These are phyloP conservation scores for Dioscorea cayenensis DNA, from an alignment of 116 monocot genomes.

Conservation along the genomic window DNA sequence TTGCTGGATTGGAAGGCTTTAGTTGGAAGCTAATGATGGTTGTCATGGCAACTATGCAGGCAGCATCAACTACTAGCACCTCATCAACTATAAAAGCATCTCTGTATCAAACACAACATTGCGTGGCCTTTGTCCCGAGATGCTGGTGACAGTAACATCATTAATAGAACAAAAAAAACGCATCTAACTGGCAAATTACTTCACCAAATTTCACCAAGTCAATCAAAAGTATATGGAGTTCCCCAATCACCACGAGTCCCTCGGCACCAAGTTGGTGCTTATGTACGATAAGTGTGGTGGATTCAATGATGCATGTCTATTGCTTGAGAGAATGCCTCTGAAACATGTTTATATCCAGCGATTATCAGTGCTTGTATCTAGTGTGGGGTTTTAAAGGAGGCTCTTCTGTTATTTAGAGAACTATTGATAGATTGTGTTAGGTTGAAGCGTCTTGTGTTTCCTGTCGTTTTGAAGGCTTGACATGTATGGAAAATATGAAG, in stretches of 20 bases:
- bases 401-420: conserved; percentile 3
- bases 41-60: too few species aligned
- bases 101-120: too few species aligned
- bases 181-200: too few species aligned
- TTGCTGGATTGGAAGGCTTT: too few species aligned
- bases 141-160: too few species aligned
- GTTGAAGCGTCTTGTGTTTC: conserved; percentile 17
- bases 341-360: conserved; percentile 7
- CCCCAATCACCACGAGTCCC: neutral
- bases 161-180: too few species aligned
- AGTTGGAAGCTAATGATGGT: too few species aligned
- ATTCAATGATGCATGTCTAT: neutral
- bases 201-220: too few species aligned
- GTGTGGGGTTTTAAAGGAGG: conserved; percentile 1
- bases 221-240: too few species aligned
- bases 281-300: conserved; percentile 3
- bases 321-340: conserved; percentile 20
- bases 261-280: neutral
- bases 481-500: conserved; percentile 23
- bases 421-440: conserved; percentile 1
- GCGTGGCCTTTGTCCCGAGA: too few species aligned
- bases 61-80: too few species aligned
- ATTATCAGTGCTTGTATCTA: conserved; percentile 8
- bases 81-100: too few species aligned
- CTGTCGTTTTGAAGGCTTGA: conserved; percentile 7